Evolutionary conservation across 164 flowering plant genomes (phyloP).

Genomic region (Euptelea pleiosperma): DNA sequence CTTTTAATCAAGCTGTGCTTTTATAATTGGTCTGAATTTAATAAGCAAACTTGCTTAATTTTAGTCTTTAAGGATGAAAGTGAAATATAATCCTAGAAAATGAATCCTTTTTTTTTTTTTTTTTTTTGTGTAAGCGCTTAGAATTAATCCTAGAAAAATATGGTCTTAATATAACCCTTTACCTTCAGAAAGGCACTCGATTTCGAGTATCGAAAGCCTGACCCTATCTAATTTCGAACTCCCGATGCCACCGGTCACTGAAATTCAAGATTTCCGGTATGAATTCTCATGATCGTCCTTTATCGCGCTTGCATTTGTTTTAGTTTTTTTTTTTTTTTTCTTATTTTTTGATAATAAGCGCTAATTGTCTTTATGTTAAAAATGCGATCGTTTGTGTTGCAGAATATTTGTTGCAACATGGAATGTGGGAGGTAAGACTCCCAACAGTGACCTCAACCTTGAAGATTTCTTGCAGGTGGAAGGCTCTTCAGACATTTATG

Average conservation of each 20-base stretch:
- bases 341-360: not conserved
- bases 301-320: not conserved
- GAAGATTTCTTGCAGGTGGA: conserved; percentile 84
- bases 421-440: conserved; percentile 96
- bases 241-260: conserved; percentile 35
- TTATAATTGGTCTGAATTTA: conserved; percentile 2
- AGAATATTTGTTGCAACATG: conserved; percentile 89
- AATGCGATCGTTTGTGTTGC: conserved; percentile 8
- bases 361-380: not conserved
- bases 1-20: conserved; percentile 13
- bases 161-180: conserved; percentile 20
- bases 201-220: conserved; percentile 50
- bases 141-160: no score
- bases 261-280: conserved; percentile 61
- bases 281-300: not conserved
- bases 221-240: conserved; percentile 52
- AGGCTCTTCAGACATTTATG: conserved; percentile 77
- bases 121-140: no score
- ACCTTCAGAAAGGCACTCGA: conserved; percentile 56
- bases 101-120: not conserved
- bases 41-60: not conserved
- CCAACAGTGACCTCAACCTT: conserved; percentile 58
- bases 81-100: not conserved
- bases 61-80: not conserved
- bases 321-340: not conserved